Evolutionary conservation across 139 green algal genomes (phyloP).

Genomic region (Tetradesmus lagerheimii): DNA sequence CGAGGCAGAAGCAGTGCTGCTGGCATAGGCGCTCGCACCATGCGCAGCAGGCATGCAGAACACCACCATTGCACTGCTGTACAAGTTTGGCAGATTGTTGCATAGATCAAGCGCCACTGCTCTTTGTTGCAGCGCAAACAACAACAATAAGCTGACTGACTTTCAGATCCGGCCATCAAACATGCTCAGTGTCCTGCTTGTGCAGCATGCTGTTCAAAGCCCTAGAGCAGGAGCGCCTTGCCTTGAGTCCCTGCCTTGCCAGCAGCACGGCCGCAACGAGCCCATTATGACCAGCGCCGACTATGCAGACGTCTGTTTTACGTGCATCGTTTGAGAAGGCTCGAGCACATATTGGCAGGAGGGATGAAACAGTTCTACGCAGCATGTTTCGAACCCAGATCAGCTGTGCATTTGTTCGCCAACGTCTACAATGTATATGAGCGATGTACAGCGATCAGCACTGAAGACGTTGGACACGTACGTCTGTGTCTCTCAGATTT

Average conservation of each 20-base stretch:
- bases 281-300: slow-evolving; percentile 71
- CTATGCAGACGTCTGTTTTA: slow-evolving; percentile 9
- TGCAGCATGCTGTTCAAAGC: background rate
- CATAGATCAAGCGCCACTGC: background rate
- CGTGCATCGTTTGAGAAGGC: background rate
- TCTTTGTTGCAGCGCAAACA: background rate
- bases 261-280: slow-evolving; percentile 69
- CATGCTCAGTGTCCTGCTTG: background rate
- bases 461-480: background rate
- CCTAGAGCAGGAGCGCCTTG: background rate
- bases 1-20: background rate
- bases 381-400: background rate
- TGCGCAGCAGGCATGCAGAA: background rate
- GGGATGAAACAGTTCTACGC: background rate
- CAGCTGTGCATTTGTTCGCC: background rate
- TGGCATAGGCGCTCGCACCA: background rate
- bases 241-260: slow-evolving; percentile 58
- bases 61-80: background rate
- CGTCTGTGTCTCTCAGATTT: background rate
- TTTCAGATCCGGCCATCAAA: background rate
- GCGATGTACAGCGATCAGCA: background rate
- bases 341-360: background rate
- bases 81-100: background rate
- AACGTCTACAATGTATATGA: background rate
- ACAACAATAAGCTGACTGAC: no score